A percentile compares a stretch with the other conserved stretches of the same genome.
Evolutionary conservation across 495 filamentous ascomycete genomes (phyloP).

Genomic region (Xylaria acuta): DNA sequence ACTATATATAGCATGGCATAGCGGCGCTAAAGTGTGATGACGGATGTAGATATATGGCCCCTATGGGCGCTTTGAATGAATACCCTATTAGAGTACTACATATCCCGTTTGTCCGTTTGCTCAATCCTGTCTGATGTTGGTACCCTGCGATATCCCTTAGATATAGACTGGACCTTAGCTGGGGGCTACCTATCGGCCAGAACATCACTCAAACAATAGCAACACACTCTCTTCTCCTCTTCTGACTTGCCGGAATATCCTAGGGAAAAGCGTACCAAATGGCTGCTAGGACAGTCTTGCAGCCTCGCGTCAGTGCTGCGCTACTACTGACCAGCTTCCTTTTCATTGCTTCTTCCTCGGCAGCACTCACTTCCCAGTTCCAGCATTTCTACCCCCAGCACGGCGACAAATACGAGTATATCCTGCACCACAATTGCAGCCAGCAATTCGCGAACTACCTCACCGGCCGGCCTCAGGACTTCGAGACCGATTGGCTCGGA

Average conservation of each 20-base stretch:
- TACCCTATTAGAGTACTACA: neutral
- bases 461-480: constrained; percentile 24
- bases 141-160: neutral
- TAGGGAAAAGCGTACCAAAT: neutral
- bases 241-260: neutral
- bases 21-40: neutral
- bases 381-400: constrained; percentile 32
- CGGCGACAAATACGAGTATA: constrained; percentile 25
- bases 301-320: neutral
- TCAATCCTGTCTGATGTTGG: neutral
- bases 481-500: constrained; percentile 18
- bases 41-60: neutral
- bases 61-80: neutral
- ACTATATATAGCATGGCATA: neutral
- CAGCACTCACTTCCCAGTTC: constrained; percentile 28
- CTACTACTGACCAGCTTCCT: constrained; percentile 4
- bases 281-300: neutral
- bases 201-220: neutral
- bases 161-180: neutral
- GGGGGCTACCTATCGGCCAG: neutral
- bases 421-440: constrained; percentile 32
- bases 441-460: constrained; percentile 31
- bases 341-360: neutral
- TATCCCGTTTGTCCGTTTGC: neutral
- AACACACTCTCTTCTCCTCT: neutral